Base-by-base conservation (phyloP, 2,329 filamentous ascomycete species). In the Botrytis fragariae region DNA sequence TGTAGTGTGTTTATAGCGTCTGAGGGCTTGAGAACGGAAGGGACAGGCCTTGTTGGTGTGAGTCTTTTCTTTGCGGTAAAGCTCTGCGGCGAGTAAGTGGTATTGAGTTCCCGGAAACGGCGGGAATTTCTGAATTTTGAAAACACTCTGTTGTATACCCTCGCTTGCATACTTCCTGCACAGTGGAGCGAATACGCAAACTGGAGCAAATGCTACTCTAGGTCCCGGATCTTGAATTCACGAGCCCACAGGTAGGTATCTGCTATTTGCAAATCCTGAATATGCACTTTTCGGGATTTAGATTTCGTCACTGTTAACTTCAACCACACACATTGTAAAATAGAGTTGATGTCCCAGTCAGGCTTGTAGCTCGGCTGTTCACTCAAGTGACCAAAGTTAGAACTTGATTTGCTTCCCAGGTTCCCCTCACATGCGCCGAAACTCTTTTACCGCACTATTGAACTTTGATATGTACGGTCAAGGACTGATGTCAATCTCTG, bases 391-490 rank as follows among this genome's bases (percentile, higher is more conserved):
- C 35, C 22, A 42, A 42, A 42, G 16, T 32, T 57, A 57, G 48
- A 51, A 57, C 45, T 57, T 68, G 48, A 54, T 68, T 57, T 68
- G 37, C 48, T 42, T 69, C 20, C 65, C 25, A 44, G 65, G 48
- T 57, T 69, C 65, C 35, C 64, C 65, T 42, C 65, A 69, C 51
- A 42, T 69, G 48, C 48, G 18, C 20, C 12, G 48, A 69, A 69
- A 69, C 48, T 69, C 65, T 69, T 16, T 69, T 42, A 22, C 35
- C 54, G 37, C 35, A 59, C 51, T n/a, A 69, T 42, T 42, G 60
- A 42, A 42, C 65, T 69, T 37, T 57, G 37, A 57, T 57, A 16
- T 44, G 29, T 35, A 69, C 10, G 54, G 37, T 16, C n/a, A 42
- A 57, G 65, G 18, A 32, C 65, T 25, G 32, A 42, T n/a, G 48